Evolutionary conservation across 2,329 filamentous ascomycete species (phyloP), one percentile per base, ranked within the genome.

Genomic region (Colletotrichum lini): DNA sequence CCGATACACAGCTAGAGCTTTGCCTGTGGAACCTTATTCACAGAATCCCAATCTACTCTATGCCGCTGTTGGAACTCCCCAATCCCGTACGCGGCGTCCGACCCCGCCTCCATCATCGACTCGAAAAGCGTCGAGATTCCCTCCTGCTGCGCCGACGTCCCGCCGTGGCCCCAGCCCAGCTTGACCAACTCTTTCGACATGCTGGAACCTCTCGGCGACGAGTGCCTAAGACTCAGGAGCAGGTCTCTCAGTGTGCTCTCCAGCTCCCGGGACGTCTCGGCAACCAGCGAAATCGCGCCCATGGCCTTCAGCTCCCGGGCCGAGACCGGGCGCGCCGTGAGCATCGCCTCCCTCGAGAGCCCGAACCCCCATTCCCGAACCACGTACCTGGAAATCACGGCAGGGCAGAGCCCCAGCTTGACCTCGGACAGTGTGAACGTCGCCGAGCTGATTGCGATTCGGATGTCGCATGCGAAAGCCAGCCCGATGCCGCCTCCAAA

Each of bases 401-500:
- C 82, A 1, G 82, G 78, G 64, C 78, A 80, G 7, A 84, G 72
- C 0, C 80, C 82, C 1, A 82, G 74, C 61, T 82, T 84, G 4
- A 80, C 81, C 58, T 85, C 83, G 70, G 79, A 83, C 5, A 85
- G 74, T 1, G 78, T 82, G 15, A 79, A 73, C 2, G 53, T 74
- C 7, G 77, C 76, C 2, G 44, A 49, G 9, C 56, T 54, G 15
- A 54, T 64, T 38, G 63, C 73, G 9, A 81, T 65, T 6, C 83
- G 77, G 13, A 85, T 74, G 65, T 85, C 83, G 72, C 83, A 85
- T 1, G 78, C 77, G 72, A 84, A 84, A 0, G 81, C 82, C 0
- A 86, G 75, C 0, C 84, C 84, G 2, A 84, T 82, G 0, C 84
- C 84, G 1, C 82, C 83, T 2, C 83, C 84, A 65, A 82, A 84